phyloP scores from a whole-genome alignment of 495 filamentous ascomycete species.

The Xylaria curta region DNA sequence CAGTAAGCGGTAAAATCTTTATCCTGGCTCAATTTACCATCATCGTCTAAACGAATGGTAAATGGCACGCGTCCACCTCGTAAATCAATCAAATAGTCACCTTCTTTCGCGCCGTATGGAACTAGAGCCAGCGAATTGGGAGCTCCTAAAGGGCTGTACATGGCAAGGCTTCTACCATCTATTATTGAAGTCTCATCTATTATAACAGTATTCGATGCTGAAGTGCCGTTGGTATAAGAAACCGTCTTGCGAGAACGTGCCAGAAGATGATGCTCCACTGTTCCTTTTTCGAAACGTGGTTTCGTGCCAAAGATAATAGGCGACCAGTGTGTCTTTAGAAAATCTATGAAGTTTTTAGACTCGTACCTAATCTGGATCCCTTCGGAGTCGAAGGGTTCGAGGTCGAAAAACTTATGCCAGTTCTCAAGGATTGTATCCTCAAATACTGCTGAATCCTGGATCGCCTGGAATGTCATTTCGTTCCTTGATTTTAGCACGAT shows the following conservation, averaged over 20 bases:
- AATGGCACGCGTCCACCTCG: neutral
- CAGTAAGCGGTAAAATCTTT: neutral
- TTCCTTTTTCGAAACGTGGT: neutral
- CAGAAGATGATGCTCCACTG: conserved; percentile 5
- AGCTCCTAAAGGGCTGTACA: neutral
- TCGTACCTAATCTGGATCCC: too few relatives aligned
- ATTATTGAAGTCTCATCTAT: neutral
- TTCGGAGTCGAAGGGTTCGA: too few relatives aligned
- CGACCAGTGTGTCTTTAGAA: neutral
- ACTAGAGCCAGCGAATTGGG: neutral
- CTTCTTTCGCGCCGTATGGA: neutral
- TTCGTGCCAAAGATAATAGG: neutral
- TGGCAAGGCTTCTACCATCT: neutral
- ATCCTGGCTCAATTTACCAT: neutral
- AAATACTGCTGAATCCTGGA: neutral
- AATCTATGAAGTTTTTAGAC: too few relatives aligned
- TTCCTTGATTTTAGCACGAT: neutral
- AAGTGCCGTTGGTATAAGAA: neutral
- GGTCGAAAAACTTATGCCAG: too few relatives aligned
- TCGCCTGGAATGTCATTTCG: neutral
- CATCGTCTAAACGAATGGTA: neutral
- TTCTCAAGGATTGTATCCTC: too few relatives aligned
- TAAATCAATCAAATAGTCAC: neutral
- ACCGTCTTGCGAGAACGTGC: neutral
- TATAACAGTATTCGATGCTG: neutral